Evolutionary conservation across 495 filamentous ascomycete species (phyloP).

Genomic region (Ramalina peruviana): DNA sequence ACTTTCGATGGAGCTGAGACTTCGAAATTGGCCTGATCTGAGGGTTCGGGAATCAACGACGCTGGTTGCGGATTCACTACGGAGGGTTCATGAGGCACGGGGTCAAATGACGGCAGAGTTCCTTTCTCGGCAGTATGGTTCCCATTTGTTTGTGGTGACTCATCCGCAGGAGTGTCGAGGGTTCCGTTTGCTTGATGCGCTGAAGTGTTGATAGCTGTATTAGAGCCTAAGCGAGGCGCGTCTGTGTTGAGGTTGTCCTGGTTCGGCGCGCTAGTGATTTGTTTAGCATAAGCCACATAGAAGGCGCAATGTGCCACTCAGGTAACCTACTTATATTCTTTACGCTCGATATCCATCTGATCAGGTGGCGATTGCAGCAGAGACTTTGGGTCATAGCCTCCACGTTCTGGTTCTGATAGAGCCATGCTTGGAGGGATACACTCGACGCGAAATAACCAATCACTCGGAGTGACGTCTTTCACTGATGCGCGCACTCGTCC

Average conservation of each 20-base stretch:
- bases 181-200: conserved; percentile 10
- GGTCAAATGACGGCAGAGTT: not conserved
- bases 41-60: not conserved
- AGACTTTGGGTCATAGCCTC: conserved; percentile 33
- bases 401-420: conserved; percentile 32
- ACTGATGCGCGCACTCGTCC: too few species aligned
- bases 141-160: conserved; percentile 5
- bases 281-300: not conserved
- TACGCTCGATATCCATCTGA: conserved; percentile 29
- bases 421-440: conserved; percentile 35
- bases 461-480: not conserved
- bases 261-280: not conserved
- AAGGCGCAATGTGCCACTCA: not conserved
- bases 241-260: conserved; percentile 9
- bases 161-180: conserved; percentile 1
- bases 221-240: conserved; percentile 4
- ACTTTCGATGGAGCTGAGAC: not conserved
- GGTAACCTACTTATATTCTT: conserved; percentile 34
- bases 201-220: conserved; percentile 7
- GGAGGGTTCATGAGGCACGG: not conserved
- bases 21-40: conserved; percentile 3
- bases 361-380: conserved; percentile 28
- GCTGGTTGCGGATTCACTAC: not conserved
- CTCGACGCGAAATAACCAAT: not conserved
- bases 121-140: conserved; percentile 1